Evolutionary conservation across 2,329 filamentous ascomycete genomes (phyloP).

Genomic region (Sporothrix brasiliensis): DNA sequence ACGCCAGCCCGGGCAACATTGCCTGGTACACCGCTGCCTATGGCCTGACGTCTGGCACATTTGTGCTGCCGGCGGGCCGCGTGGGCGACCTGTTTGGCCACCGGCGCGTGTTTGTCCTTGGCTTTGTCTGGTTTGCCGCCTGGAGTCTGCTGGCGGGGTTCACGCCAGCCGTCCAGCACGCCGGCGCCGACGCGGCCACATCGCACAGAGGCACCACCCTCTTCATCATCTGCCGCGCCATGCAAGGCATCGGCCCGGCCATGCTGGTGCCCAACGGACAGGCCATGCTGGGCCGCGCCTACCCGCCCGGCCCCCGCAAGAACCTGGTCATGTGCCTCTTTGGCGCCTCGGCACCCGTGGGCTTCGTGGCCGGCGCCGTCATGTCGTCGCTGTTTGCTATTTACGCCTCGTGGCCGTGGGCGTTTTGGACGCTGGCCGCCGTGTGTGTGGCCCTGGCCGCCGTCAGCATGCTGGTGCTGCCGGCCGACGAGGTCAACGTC

Average conservation of each 20-base stretch:
- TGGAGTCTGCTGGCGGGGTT: conserved; percentile 57
- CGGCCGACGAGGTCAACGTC: conserved; percentile 28
- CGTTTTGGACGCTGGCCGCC: conserved; percentile 46
- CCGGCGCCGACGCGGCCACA: conserved; percentile 24
- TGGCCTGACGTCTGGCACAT: conserved; percentile 58
- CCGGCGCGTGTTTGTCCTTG: conserved; percentile 56
- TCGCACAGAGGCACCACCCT: conserved; percentile 36
- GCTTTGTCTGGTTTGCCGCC: conserved; percentile 57
- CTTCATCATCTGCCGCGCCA: conserved; percentile 38
- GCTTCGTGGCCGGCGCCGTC: conserved; percentile 49
- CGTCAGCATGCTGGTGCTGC: conserved; percentile 38
- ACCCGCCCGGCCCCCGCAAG: conserved; percentile 60
- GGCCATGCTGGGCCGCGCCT: conserved; percentile 62
- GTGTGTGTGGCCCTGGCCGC: conserved; percentile 38
- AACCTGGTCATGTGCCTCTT: conserved; percentile 62
- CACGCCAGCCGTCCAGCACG: conserved; percentile 37
- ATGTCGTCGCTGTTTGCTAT: conserved; percentile 48
- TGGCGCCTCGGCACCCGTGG: conserved; percentile 52
- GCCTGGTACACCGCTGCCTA: conserved; percentile 63
- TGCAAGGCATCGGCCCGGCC: conserved; percentile 58
- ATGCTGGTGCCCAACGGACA: conserved; percentile 66
- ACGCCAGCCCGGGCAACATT: conserved; percentile 49
- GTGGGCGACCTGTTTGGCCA: conserved; percentile 62
- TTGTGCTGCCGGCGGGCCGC: conserved; percentile 60
- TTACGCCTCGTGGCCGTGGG: conserved; percentile 53